phyloP scores from a whole-genome alignment of 495 filamentous ascomycete species.

The Trichoderma parareesei region DNA sequence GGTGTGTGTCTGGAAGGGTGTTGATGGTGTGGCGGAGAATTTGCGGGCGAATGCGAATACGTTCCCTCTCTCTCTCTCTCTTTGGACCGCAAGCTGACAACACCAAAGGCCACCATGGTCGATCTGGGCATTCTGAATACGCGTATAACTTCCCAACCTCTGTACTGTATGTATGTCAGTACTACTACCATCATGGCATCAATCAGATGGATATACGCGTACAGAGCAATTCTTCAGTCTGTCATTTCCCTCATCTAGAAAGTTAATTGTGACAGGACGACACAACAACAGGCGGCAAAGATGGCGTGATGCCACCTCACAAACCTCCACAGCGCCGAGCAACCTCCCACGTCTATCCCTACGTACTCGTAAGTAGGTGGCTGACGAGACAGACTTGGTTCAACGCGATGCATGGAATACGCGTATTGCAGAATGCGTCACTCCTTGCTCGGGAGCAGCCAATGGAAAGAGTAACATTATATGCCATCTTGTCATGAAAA shows the following conservation, averaged over 20 bases:
- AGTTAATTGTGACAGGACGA: background rate
- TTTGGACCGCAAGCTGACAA: background rate
- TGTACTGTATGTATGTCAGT: no score
- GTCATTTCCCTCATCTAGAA: no score
- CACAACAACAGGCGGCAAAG: background rate
- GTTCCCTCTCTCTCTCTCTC: background rate
- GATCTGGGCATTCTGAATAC: background rate
- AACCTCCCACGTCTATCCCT: background rate
- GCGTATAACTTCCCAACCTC: background rate
- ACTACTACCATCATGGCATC: no score
- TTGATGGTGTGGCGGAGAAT: background rate
- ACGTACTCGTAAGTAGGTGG: background rate
- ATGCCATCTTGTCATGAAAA: background rate
- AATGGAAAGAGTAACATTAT: background rate
- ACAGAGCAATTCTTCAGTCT: no score
- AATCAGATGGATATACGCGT: no score
- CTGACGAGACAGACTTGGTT: background rate
- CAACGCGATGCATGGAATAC: background rate
- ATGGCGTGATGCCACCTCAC: background rate
- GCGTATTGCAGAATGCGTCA: background rate
- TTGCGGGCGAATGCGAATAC: constrained; percentile 6
- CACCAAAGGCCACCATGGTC: background rate
- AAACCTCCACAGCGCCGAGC: background rate
- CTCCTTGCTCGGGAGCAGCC: background rate
- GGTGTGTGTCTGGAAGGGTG: no score